phyloP scores from a whole-genome alignment of 2,329 filamentous ascomycete genomes.

The Immersiporthe knoxdaviesiana region DNA sequence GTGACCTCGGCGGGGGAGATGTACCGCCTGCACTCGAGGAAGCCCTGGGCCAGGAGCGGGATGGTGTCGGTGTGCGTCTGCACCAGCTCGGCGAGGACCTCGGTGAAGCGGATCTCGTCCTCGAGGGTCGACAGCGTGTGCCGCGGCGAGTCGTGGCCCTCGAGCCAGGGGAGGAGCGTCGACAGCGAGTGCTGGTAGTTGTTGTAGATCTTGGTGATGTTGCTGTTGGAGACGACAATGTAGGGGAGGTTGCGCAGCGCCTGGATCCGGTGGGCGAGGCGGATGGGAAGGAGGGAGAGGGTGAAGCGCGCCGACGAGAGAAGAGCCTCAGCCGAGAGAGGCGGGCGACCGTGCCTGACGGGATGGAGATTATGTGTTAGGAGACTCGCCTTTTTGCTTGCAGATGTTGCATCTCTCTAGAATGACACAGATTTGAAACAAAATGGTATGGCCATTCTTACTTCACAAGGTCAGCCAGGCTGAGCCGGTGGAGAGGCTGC shows the following conservation, averaged over 20 bases:
- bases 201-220: constrained; percentile 91
- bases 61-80: constrained; percentile 95
- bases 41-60: constrained; percentile 85
- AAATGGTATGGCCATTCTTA: constrained; percentile 45
- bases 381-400: neutral
- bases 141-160: constrained; percentile 44
- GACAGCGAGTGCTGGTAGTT: constrained; percentile 95
- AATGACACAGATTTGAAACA: neutral
- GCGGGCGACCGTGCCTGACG: constrained; percentile 73
- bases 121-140: constrained; percentile 74
- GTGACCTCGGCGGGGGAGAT: constrained; percentile 85
- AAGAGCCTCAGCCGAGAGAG: constrained; percentile 77
- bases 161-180: constrained; percentile 78
- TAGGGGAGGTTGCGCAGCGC: constrained; percentile 91
- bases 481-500: constrained; percentile 78
- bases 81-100: constrained; percentile 93
- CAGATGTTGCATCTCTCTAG: neutral
- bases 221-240: constrained; percentile 97
- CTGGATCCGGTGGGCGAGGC: constrained; percentile 91
- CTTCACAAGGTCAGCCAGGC: constrained; percentile 87
- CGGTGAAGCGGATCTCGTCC: constrained; percentile 89
- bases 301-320: constrained; percentile 95
- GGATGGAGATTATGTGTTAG: neutral
- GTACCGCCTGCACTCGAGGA: constrained; percentile 91
- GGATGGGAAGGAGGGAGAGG: constrained; percentile 85